These are phyloP conservation scores for Microstroma glucosiphilum DNA, from an alignment of 1,284 basidiomycete species.

Conservation along the genomic window DNA sequence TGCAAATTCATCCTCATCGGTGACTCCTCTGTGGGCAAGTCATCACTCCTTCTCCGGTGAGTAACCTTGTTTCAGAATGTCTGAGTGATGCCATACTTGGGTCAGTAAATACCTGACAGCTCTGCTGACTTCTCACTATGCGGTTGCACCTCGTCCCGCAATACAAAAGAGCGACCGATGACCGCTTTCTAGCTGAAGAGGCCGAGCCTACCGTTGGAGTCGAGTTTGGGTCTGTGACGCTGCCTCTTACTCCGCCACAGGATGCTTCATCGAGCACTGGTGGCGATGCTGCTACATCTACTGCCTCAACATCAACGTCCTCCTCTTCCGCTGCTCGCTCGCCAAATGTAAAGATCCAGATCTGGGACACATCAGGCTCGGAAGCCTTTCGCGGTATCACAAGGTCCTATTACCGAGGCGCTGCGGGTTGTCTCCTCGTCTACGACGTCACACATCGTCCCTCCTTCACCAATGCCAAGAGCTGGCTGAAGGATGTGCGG, in stretches of 20 bases:
- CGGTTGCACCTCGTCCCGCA: no score
- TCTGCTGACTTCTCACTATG: no score
- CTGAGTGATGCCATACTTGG: no score
- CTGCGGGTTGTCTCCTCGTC: constrained; percentile 45
- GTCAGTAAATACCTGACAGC: no score
- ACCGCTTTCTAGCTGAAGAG: constrained; percentile 37
- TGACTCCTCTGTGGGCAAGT: constrained; percentile 46
- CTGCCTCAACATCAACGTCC: neutral
- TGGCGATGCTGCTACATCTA: neutral
- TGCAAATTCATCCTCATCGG: constrained; percentile 47
- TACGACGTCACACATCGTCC: constrained; percentile 38
- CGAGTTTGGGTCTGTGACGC: constrained; percentile 45
- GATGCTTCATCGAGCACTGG: constrained; percentile 16
- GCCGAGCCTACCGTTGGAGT: constrained; percentile 47
- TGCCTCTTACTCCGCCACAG: constrained; percentile 16
- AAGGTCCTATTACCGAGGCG: constrained; percentile 44
- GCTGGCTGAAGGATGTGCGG: constrained; percentile 42
- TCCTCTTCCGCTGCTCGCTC: neutral
- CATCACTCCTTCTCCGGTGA: constrained; percentile 36
- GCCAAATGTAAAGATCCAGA: constrained; percentile 43
- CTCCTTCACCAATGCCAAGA: constrained; percentile 33
- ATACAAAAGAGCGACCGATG: constrained; percentile 25
- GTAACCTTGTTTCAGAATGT: no score
- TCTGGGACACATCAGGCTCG: constrained; percentile 47
- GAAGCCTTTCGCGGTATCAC: constrained; percentile 46